Conservation (phyloP, 2,329 filamentous ascomycete species). For the Trichoderma koningii region DNA sequence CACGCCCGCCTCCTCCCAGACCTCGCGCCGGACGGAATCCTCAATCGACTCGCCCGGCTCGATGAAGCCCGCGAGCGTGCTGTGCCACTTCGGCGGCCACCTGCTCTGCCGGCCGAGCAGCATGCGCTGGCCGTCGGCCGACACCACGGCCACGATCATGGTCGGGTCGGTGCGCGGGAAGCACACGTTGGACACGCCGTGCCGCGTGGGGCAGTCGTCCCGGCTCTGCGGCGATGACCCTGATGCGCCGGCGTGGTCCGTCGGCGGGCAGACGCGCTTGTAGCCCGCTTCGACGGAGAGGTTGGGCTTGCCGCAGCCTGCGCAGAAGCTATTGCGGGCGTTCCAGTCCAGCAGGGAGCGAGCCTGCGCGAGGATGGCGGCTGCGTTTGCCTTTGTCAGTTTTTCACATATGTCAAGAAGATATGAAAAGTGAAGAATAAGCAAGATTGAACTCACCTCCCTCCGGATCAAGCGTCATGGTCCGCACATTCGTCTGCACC, state of each 20-base stretch:
- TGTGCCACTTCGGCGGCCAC: conserved; percentile 85
- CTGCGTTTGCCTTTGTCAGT: conserved; percentile 46
- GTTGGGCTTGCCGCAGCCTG: conserved; percentile 80
- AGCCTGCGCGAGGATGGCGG: conserved; percentile 87
- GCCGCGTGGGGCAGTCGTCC: conserved; percentile 75
- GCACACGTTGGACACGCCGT: conserved; percentile 83
- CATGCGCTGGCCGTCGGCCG: conserved; percentile 72
- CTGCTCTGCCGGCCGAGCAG: conserved; percentile 83
- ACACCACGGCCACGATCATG: conserved; percentile 92
- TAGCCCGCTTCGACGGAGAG: conserved; percentile 77
- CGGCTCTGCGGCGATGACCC: conserved; percentile 50
- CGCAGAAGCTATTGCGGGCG: conserved; percentile 86
- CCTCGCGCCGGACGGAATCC: conserved; percentile 79
- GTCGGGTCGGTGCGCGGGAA: conserved; percentile 94
- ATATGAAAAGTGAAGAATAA: no score
- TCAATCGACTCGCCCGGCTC: conserved; percentile 85
- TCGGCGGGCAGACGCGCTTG: conserved; percentile 76
- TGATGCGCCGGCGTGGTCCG: conserved; percentile 57
- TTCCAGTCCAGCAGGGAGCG: conserved; percentile 94
- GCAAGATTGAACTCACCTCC: conserved; percentile 52
- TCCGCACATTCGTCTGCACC: conserved; percentile 68
- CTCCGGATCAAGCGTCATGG: conserved; percentile 60
- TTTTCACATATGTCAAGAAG: not conserved
- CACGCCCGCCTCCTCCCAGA: conserved; percentile 84
- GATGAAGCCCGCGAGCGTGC: conserved; percentile 82